Percentiles rank a stretch among this genome's conserved stretches.
These are phyloP conservation scores for Colletotrichum karsti DNA, from an alignment of 2,329 filamentous ascomycete genomes.

Conservation along the genomic window DNA sequence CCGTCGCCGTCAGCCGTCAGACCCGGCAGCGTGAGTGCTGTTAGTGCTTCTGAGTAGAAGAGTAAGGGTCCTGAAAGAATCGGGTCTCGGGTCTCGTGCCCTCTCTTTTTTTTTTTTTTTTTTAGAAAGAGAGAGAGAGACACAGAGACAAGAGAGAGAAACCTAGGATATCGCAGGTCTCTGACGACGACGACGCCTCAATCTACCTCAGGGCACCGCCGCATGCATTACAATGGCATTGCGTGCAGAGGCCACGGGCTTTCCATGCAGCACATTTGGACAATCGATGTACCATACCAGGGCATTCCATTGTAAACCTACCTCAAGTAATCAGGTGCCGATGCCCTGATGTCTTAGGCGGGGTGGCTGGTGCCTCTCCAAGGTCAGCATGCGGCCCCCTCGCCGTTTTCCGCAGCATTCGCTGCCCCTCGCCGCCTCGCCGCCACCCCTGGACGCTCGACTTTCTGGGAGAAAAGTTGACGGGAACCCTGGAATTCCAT, in stretches of 20 bases:
- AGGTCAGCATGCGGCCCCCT: slow-evolving; percentile 8
- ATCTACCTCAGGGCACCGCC: not conserved
- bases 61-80: not conserved
- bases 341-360: too few species aligned
- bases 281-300: too few species aligned
- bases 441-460: not conserved
- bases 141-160: too few species aligned
- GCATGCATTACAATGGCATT: not conserved
- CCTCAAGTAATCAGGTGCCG: too few species aligned
- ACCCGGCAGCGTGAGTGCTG: not conserved
- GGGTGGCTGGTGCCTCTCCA: too few species aligned
- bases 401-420: not conserved
- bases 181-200: not conserved
- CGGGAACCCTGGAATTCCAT: not conserved
- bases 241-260: not conserved
- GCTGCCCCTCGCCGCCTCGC: not conserved
- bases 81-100: not conserved
- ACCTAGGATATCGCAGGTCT: not conserved
- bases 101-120: too few species aligned
- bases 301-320: too few species aligned
- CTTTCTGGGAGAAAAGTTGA: too few species aligned
- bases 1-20: not conserved
- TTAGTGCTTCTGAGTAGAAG: too few species aligned
- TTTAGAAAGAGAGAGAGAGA: too few species aligned
- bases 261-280: not conserved